Conservation (phyloP, 2,329 filamentous ascomycete species). For the Stagonosporopsis chrysanthemi region DNA sequence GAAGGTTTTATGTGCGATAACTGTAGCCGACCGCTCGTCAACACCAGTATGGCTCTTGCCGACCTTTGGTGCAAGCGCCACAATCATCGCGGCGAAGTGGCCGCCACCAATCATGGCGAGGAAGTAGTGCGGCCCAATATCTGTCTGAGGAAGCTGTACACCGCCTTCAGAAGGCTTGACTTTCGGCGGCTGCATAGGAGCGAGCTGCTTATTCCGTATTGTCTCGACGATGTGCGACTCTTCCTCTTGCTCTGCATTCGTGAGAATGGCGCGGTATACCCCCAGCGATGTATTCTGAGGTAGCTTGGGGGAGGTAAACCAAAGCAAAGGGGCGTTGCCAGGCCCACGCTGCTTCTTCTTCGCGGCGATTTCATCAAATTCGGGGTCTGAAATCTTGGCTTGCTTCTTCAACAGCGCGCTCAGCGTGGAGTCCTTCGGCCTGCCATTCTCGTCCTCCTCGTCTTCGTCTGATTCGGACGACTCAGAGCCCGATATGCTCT, state of each 20-base stretch:
- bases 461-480: slow-evolving; percentile 76
- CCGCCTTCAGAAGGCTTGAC: slow-evolving; percentile 62
- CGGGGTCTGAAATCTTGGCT: slow-evolving; percentile 71
- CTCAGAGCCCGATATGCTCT: slow-evolving; percentile 88
- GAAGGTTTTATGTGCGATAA: slow-evolving; percentile 96
- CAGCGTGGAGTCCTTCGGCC: slow-evolving; percentile 72
- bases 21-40: slow-evolving; percentile 83
- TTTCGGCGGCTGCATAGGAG: slow-evolving; percentile 61
- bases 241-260: slow-evolving; percentile 72
- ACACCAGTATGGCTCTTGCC: slow-evolving; percentile 73
- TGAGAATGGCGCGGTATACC: slow-evolving; percentile 83
- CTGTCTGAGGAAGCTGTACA: slow-evolving; percentile 63
- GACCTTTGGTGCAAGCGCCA: slow-evolving; percentile 82
- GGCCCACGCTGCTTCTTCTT: slow-evolving; percentile 62
- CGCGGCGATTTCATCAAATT: slow-evolving; percentile 57
- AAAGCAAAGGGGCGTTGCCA: slow-evolving; percentile 79
- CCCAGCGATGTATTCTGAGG: slow-evolving; percentile 83
- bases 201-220: slow-evolving; percentile 78
- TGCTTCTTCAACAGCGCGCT: slow-evolving; percentile 82
- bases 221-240: slow-evolving; percentile 68
- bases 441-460: slow-evolving; percentile 64
- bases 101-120: slow-evolving; percentile 98
- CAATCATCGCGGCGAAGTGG: slow-evolving; percentile 96
- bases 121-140: slow-evolving; percentile 85
- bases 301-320: slow-evolving; percentile 80